Conservation (phyloP, 1,284 basidiomycete genomes). For the Hemileia vastatrix region DNA sequence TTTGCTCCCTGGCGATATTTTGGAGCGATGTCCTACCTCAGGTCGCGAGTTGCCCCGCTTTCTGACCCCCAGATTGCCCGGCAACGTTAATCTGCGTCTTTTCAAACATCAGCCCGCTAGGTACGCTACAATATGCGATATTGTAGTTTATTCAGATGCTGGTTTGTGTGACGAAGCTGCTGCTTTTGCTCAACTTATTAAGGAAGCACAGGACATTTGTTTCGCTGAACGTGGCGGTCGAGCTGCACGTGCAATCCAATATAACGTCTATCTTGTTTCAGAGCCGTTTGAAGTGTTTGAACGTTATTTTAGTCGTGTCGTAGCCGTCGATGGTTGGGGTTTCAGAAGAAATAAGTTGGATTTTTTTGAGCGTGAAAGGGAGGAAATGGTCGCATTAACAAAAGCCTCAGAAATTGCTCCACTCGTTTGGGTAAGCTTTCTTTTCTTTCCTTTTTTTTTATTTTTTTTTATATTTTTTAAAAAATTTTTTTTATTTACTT, state of each 20-base stretch:
- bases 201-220: constrained; percentile 46
- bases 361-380: constrained; percentile 57
- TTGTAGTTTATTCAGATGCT: constrained; percentile 72
- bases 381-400: constrained; percentile 81
- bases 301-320: constrained; percentile 48
- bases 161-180: constrained; percentile 51
- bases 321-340: constrained; percentile 50
- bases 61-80: constrained; percentile 9
- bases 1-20: constrained; percentile 22
- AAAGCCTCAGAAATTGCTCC: constrained; percentile 66
- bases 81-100: constrained; percentile 34
- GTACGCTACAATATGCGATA: constrained; percentile 76
- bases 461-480: constrained; percentile 31
- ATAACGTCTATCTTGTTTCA: constrained; percentile 76
- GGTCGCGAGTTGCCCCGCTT: neutral
- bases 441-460: constrained; percentile 12
- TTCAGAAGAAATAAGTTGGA: constrained; percentile 47
- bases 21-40: constrained; percentile 14
- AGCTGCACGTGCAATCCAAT: constrained; percentile 51
- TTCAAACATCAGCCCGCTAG: constrained; percentile 52
- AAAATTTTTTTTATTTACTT: too few species aligned
- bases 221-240: constrained; percentile 51
- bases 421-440: constrained; percentile 50
- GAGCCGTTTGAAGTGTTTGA: constrained; percentile 53
- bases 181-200: constrained; percentile 29